These are phyloP conservation scores for Volvariella surrecta DNA, from an alignment of 1,284 basidiomycete genomes.

Conservation along the genomic window DNA sequence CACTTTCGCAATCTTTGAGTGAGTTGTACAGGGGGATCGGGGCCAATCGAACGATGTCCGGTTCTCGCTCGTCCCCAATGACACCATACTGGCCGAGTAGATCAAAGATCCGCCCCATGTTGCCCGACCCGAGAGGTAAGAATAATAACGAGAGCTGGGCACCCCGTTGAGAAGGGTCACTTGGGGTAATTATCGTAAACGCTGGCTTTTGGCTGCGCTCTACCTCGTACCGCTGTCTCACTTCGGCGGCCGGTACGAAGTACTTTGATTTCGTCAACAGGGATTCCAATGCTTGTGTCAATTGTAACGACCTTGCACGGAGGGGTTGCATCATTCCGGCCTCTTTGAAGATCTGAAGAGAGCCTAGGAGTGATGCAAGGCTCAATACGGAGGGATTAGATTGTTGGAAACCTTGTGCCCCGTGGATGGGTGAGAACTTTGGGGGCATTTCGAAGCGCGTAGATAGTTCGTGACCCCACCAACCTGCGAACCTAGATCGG, in stretches of 20 bases:
- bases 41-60: slow-evolving; percentile 84
- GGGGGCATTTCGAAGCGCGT: slow-evolving; percentile 92
- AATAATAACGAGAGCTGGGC: slow-evolving; percentile 83
- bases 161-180: slow-evolving; percentile 57
- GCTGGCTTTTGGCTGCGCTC: slow-evolving; percentile 31
- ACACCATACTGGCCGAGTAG: slow-evolving; percentile 64
- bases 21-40: slow-evolving; percentile 84
- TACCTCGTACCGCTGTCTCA: slow-evolving; percentile 12
- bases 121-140: slow-evolving; percentile 47
- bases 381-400: slow-evolving; percentile 87
- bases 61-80: slow-evolving; percentile 83
- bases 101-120: slow-evolving; percentile 68
- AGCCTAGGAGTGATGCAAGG: slow-evolving; percentile 73
- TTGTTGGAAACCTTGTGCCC: slow-evolving; percentile 93
- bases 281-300: slow-evolving; percentile 68
- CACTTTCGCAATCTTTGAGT: slow-evolving; percentile 65
- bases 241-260: slow-evolving; percentile 41
- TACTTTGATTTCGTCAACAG: slow-evolving; percentile 55
- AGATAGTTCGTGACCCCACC: slow-evolving; percentile 91
- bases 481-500: slow-evolving; percentile 73
- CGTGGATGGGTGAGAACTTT: slow-evolving; percentile 74
- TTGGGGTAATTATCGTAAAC: slow-evolving; percentile 88
- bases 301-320: slow-evolving; percentile 56
- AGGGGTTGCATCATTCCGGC: slow-evolving; percentile 68
- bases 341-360: slow-evolving; percentile 73